Conservation (phyloP, 139 green algal species). For the Chlamydomonas urium region DNA sequence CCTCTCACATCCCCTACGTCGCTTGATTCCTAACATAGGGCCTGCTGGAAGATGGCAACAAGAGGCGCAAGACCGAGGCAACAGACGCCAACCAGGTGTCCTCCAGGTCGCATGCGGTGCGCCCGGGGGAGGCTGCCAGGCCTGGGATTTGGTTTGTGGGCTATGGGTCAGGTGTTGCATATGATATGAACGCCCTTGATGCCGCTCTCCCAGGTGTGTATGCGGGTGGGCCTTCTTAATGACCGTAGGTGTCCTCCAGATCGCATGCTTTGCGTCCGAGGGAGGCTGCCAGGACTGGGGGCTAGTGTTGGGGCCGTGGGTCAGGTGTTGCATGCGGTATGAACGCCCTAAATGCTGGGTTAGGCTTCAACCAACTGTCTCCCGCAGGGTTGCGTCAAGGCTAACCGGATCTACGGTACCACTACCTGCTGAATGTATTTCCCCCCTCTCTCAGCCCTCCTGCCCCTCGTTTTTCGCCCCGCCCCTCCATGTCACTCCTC, state of each 20-base stretch:
- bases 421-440: neutral
- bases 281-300: neutral
- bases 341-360: neutral
- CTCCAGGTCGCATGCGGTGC: slow-evolving; percentile 66
- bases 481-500: neutral
- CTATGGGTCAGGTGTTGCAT: neutral
- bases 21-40: slow-evolving; percentile 17
- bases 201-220: neutral
- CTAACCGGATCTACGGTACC: neutral
- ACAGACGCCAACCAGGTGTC: slow-evolving; percentile 69
- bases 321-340: neutral
- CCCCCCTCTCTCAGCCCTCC: neutral
- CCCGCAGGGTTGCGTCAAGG: neutral
- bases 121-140: neutral
- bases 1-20: neutral
- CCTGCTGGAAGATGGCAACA: slow-evolving; percentile 70
- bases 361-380: neutral
- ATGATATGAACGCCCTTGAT: neutral
- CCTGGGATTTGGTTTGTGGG: neutral
- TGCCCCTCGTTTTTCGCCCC: neutral
- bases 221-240: neutral
- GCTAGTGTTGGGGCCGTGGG: no score
- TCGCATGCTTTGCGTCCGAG: no score
- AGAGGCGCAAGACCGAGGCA: slow-evolving; percentile 63
- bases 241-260: no score